phyloP scores from a whole-genome alignment of 1,284 basidiomycete genomes.

The Apiotrichum montevideense region DNA sequence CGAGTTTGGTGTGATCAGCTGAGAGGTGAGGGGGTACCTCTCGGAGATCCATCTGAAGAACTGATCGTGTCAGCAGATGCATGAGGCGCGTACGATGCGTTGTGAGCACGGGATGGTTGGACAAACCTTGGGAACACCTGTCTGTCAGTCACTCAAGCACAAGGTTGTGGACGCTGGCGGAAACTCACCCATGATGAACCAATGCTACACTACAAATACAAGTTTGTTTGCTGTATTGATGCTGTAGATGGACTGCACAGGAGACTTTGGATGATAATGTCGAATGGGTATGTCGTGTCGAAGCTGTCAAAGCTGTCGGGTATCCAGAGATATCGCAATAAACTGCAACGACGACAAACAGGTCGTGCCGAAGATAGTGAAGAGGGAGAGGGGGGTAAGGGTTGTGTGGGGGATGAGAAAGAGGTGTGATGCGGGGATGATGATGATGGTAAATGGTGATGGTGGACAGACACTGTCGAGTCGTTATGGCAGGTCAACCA shows the following conservation, averaged over 20 bases:
- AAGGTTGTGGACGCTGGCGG: neutral
- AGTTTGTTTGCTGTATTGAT: neutral
- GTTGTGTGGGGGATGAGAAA: too few species aligned
- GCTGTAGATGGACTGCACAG: neutral
- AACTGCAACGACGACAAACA: too few species aligned
- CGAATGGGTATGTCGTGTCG: too few species aligned
- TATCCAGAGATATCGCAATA: too few species aligned
- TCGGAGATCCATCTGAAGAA: slow-evolving; percentile 63
- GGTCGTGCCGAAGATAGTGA: too few species aligned
- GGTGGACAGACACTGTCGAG: too few species aligned
- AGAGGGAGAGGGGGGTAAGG: too few species aligned
- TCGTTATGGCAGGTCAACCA: too few species aligned
- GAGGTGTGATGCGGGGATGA: too few species aligned
- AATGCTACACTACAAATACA: slow-evolving; percentile 5
- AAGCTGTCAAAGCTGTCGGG: too few species aligned
- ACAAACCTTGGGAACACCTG: slow-evolving; percentile 37
- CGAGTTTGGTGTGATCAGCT: slow-evolving; percentile 90
- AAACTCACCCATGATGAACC: slow-evolving; percentile 26
- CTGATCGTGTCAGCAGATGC: slow-evolving; percentile 26
- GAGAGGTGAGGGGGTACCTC: slow-evolving; percentile 95
- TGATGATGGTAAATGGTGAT: too few species aligned
- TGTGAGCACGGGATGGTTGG: neutral
- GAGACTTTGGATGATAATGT: too few species aligned
- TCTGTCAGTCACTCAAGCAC: neutral
- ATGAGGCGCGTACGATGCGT: neutral